These are phyloP conservation scores for Aspergillus fijiensis DNA, from an alignment of 2,329 filamentous ascomycete species.

Conservation along the genomic window DNA sequence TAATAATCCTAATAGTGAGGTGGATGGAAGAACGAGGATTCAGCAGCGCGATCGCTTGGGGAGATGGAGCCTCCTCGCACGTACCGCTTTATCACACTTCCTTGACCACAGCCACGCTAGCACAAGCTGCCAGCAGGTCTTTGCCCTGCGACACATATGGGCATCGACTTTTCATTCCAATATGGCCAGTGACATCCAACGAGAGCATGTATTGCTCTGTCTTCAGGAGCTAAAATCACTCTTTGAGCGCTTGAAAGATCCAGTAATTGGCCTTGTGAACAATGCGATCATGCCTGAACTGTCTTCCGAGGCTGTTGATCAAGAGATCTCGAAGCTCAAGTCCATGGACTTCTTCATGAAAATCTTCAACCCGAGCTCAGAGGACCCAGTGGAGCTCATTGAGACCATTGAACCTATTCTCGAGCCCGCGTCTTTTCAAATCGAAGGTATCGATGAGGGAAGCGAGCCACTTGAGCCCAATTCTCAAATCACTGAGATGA, in stretches of 20 bases:
- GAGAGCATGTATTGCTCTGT: constrained; percentile 61
- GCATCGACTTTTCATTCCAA: constrained; percentile 62
- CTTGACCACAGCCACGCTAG: constrained; percentile 31
- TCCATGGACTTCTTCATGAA: constrained; percentile 96
- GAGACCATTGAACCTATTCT: constrained; percentile 90
- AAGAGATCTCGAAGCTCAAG: constrained; percentile 86
- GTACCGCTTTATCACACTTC: constrained; percentile 52
- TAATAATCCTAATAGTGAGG: constrained; percentile 59
- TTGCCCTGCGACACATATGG: constrained; percentile 65
- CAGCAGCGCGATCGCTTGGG: constrained; percentile 59
- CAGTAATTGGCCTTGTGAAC: constrained; percentile 67
- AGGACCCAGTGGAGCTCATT: constrained; percentile 80
- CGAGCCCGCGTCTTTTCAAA: constrained; percentile 57
- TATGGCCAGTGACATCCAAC: constrained; percentile 54
- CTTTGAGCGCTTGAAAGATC: constrained; percentile 50
- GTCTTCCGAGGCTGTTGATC: constrained; percentile 77
- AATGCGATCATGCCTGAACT: constrained; percentile 87
- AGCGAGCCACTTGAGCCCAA: constrained; percentile 43
- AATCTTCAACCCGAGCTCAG: constrained; percentile 79
- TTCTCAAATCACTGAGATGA: constrained; percentile 68
- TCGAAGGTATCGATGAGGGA: constrained; percentile 18
- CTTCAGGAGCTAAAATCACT: constrained; percentile 62
- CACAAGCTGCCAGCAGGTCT: constrained; percentile 36
- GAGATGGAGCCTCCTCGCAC: constrained; percentile 60
- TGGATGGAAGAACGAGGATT: constrained; percentile 51